Percentiles rank a stretch among this genome's conserved stretches.
These are phyloP conservation scores for Eutypella sp. DNA, from an alignment of 2,329 filamentous ascomycete genomes.

Conservation along the genomic window DNA sequence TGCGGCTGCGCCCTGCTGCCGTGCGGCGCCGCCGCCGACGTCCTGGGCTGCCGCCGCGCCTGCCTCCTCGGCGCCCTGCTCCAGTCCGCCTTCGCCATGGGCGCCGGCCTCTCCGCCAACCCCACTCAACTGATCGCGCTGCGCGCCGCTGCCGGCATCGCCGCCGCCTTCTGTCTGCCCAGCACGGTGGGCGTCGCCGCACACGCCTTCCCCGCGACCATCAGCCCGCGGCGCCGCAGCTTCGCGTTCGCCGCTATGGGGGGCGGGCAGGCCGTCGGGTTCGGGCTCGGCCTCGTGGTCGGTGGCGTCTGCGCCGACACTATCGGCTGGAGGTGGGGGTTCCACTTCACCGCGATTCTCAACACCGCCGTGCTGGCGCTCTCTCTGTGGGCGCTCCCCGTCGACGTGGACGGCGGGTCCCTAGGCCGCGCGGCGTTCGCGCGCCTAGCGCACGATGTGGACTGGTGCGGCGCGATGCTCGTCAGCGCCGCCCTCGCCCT, in stretches of 20 bases:
- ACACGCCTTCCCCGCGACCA: constrained; percentile 6
- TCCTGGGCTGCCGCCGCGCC: constrained; percentile 10
- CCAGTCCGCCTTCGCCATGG: constrained; percentile 9
- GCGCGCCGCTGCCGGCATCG: constrained; percentile 11
- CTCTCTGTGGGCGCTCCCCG: constrained; percentile 20
- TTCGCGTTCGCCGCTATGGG: constrained; percentile 30
- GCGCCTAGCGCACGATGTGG: constrained; percentile 31
- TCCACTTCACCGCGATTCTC: constrained; percentile 23
- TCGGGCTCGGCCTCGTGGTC: constrained; percentile 33
- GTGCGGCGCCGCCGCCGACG: constrained; percentile 15
- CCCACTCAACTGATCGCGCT: constrained; percentile 13
- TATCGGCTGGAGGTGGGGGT: constrained; percentile 32
- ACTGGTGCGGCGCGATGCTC: constrained; percentile 41
- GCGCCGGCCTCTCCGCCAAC: constrained; percentile 6
- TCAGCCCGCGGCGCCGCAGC: constrained; percentile 18
- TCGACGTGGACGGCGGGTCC: constrained; percentile 16
- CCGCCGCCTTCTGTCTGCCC: constrained; percentile 15
- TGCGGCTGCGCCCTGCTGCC: constrained; percentile 10
- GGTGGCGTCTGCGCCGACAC: constrained; percentile 34
- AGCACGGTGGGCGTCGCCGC: constrained; percentile 12
- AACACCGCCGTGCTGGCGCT: constrained; percentile 20
- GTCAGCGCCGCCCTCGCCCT: constrained; percentile 34
- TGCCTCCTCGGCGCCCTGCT: constrained; percentile 10
- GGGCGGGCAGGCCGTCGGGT: constrained; percentile 34
- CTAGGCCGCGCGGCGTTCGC: no score